Conservation (phyloP, 2,329 filamentous ascomycete genomes). For the Colletotrichum spinosum region DNA sequence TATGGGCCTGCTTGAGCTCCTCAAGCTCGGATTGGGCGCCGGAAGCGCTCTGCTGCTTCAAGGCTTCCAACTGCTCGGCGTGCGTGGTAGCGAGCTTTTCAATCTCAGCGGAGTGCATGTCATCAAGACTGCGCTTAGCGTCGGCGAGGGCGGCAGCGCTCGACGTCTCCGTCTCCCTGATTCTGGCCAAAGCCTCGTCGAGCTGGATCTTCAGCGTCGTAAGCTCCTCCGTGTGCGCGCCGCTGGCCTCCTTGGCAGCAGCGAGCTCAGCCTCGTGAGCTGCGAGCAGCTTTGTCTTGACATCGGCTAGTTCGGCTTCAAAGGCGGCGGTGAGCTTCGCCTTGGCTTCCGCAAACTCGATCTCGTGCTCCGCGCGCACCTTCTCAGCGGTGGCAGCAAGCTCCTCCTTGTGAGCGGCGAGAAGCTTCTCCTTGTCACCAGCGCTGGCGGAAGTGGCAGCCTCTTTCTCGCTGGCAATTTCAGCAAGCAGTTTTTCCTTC, state of each 20-base stretch:
- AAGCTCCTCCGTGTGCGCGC: constrained; percentile 51
- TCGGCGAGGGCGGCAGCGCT: constrained; percentile 59
- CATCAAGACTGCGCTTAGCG: constrained; percentile 58
- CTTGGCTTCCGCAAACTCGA: constrained; percentile 46
- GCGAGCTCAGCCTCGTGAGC: constrained; percentile 48
- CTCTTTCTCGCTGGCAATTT: constrained; percentile 53
- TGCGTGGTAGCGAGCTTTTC: constrained; percentile 59
- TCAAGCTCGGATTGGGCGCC: constrained; percentile 56
- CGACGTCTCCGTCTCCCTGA: constrained; percentile 51
- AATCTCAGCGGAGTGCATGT: constrained; percentile 59
- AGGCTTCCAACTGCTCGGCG: constrained; percentile 53
- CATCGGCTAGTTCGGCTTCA: constrained; percentile 53
- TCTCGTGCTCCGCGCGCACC: constrained; percentile 45
- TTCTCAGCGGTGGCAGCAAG: constrained; percentile 47
- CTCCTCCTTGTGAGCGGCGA: constrained; percentile 47
- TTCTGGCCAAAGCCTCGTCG: constrained; percentile 45
- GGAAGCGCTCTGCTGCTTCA: constrained; percentile 53
- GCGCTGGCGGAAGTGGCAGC: constrained; percentile 55
- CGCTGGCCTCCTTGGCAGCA: constrained; percentile 46
- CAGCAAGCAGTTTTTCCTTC: constrained; percentile 48
- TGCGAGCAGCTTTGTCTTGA: constrained; percentile 50
- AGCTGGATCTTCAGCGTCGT: constrained; percentile 49
- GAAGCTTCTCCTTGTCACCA: constrained; percentile 51
- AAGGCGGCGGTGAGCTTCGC: constrained; percentile 56
- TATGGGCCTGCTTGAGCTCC: constrained; percentile 51